phyloP scores from a whole-genome alignment of 176 grass and related monocot genomes.

The Phoenix dactylifera region DNA sequence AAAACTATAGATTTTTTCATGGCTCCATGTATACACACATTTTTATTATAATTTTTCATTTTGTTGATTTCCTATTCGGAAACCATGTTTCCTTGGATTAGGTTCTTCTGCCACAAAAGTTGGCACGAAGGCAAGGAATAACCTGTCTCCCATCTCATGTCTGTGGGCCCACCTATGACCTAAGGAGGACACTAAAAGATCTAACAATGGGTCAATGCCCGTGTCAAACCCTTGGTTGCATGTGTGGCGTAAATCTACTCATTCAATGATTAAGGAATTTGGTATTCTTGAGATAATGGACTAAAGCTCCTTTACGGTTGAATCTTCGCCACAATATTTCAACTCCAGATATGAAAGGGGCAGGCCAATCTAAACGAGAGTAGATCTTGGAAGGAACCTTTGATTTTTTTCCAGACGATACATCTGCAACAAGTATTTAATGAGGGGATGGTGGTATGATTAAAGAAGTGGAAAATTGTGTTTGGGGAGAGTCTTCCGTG shows the following conservation, averaged over 20 bases:
- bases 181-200: not conserved
- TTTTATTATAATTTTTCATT: too few relatives aligned
- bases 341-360: not conserved
- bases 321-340: not conserved
- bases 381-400: too few relatives aligned
- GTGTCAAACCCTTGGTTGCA: not conserved
- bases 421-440: too few relatives aligned
- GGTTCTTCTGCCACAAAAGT: too few relatives aligned
- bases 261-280: conserved; percentile 1
- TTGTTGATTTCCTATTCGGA: too few relatives aligned
- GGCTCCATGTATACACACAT: too few relatives aligned
- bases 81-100: too few relatives aligned
- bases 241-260: not conserved
- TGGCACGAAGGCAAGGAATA: too few relatives aligned
- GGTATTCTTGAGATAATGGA: not conserved
- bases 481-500: not conserved
- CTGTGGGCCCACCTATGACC: too few relatives aligned
- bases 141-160: too few relatives aligned
- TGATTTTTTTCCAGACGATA: not conserved
- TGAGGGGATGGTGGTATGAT: not conserved
- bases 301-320: not conserved
- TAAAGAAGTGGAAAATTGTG: not conserved
- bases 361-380: too few relatives aligned
- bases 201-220: not conserved
- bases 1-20: too few relatives aligned